Evolutionary conservation across 2,329 filamentous ascomycete species (phyloP).

Genomic region (Sporothrix phasma): DNA sequence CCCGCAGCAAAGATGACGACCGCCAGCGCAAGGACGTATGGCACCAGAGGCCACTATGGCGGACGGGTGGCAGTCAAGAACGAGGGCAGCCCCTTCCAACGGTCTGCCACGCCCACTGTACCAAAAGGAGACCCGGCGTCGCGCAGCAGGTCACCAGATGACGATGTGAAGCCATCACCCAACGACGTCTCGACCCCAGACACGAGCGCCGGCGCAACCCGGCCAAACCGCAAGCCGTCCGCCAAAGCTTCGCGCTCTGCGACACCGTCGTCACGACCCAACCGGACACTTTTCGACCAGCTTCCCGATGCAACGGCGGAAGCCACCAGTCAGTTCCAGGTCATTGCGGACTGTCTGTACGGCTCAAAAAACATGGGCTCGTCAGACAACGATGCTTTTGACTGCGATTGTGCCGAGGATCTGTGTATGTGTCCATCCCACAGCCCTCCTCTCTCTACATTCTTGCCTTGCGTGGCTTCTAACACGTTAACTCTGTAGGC

Average conservation of each 20-base stretch:
- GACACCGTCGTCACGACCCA: slow-evolving; percentile 35
- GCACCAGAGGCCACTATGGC: slow-evolving; percentile 25
- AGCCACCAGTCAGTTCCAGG: slow-evolving; percentile 64
- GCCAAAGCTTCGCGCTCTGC: slow-evolving; percentile 48
- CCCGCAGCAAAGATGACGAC: slow-evolving; percentile 29
- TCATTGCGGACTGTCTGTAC: slow-evolving; percentile 80
- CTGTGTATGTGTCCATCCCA: slow-evolving; percentile 57
- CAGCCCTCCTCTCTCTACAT: no score
- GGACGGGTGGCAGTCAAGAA: slow-evolving; percentile 28
- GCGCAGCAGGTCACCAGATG: slow-evolving; percentile 32
- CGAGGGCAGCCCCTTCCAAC: slow-evolving; percentile 28
- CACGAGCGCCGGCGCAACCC: slow-evolving; percentile 47
- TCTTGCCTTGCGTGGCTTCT: not conserved
- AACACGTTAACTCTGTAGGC: slow-evolving; percentile 31
- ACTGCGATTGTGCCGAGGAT: slow-evolving; percentile 91
- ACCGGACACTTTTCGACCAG: slow-evolving; percentile 51
- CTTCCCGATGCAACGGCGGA: slow-evolving; percentile 70
- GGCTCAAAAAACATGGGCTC: slow-evolving; percentile 83
- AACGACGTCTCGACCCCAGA: slow-evolving; percentile 35
- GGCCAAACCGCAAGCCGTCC: slow-evolving; percentile 62
- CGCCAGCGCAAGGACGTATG: slow-evolving; percentile 11
- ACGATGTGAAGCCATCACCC: slow-evolving; percentile 34
- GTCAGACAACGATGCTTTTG: slow-evolving; percentile 80
- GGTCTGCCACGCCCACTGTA: slow-evolving; percentile 31
- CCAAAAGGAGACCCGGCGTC: slow-evolving; percentile 32